Conservation (phyloP, 768 basidiomycete genomes). For the Tephrocybe sp. region DNA sequence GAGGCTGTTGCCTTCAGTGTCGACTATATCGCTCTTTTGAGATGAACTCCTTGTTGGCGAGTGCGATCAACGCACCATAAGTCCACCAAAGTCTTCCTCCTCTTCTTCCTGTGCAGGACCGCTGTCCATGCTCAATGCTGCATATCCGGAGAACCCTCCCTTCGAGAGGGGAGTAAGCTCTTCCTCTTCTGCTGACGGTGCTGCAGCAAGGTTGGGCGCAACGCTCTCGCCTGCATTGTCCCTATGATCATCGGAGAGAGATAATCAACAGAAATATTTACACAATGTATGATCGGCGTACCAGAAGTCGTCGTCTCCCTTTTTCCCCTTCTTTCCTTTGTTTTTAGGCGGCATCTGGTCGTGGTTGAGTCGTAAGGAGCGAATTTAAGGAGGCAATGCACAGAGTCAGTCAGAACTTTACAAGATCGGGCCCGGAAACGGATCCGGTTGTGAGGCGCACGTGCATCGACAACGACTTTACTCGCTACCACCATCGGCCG, state of each 20-base stretch:
- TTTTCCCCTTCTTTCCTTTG: slow-evolving; percentile 90
- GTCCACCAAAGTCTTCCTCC: slow-evolving; percentile 69
- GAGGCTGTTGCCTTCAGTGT: slow-evolving; percentile 55
- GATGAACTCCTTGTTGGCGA: background rate
- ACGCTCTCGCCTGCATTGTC: slow-evolving; percentile 64
- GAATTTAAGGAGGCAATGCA: too few relatives aligned
- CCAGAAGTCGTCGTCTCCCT: slow-evolving; percentile 84
- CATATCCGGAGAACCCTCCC: slow-evolving; percentile 51
- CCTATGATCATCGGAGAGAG: slow-evolving; percentile 40
- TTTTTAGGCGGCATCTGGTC: slow-evolving; percentile 54
- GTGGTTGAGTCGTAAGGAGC: slow-evolving; percentile 6
- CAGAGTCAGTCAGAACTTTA: background rate
- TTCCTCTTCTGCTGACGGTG: slow-evolving; percentile 43
- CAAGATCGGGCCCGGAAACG: slow-evolving; percentile 9
- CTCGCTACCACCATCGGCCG: background rate
- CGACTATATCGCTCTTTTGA: slow-evolving; percentile 41
- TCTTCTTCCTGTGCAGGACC: slow-evolving; percentile 46
- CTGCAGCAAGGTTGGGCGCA: slow-evolving; percentile 37
- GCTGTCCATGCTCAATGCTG: slow-evolving; percentile 46
- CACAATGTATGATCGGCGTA: slow-evolving; percentile 30
- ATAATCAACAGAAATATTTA: slow-evolving; percentile 17
- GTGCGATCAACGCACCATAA: slow-evolving; percentile 56
- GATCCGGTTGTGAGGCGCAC: background rate
- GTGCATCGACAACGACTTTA: background rate
- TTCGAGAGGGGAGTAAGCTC: slow-evolving; percentile 25